Evolutionary conservation across 768 basidiomycete species (phyloP).

Genomic region (Cystofilobasidium macerans): DNA sequence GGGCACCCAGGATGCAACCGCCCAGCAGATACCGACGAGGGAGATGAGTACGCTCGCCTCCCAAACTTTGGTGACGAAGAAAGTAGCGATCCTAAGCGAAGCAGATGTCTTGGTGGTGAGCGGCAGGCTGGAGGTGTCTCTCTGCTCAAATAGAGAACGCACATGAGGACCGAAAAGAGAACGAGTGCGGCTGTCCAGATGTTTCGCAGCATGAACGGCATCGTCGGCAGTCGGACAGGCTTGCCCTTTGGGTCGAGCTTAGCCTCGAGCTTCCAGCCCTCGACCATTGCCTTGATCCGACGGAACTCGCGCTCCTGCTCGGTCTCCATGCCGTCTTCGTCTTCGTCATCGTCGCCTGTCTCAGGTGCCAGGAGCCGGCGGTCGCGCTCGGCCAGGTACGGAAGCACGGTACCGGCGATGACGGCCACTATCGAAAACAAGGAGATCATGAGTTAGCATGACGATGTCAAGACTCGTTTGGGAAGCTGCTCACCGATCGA

Average conservation of each 20-base stretch:
- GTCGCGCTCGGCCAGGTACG: slow-evolving; percentile 70
- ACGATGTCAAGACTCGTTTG: not conserved
- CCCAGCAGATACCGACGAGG: slow-evolving; percentile 87
- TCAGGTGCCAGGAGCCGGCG: slow-evolving; percentile 58
- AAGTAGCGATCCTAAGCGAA: slow-evolving; percentile 48
- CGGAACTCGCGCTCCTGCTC: slow-evolving; percentile 64
- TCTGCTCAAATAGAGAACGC: not conserved
- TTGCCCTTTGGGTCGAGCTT: slow-evolving; percentile 47
- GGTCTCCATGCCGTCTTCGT: slow-evolving; percentile 42
- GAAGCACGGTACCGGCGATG: slow-evolving; percentile 65
- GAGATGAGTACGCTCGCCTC: slow-evolving; percentile 74
- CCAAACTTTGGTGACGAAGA: slow-evolving; percentile 69
- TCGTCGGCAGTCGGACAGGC: slow-evolving; percentile 65
- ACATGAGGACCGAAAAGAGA: slow-evolving; percentile 64
- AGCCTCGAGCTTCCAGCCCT: slow-evolving; percentile 76
- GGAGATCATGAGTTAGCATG: slow-evolving; percentile 14
- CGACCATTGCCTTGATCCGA: slow-evolving; percentile 59
- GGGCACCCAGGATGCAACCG: slow-evolving; percentile 63
- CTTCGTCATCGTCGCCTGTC: slow-evolving; percentile 36
- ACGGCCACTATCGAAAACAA: slow-evolving; percentile 58
- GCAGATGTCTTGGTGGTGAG: not conserved
- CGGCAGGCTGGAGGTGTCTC: not conserved
- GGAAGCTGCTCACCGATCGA: slow-evolving; percentile 55
- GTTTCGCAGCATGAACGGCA: slow-evolving; percentile 82
- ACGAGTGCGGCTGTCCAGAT: slow-evolving; percentile 84